Evolutionary conservation across 129 eudicot species (phyloP).

Genomic region (Helianthus tuberosus): DNA sequence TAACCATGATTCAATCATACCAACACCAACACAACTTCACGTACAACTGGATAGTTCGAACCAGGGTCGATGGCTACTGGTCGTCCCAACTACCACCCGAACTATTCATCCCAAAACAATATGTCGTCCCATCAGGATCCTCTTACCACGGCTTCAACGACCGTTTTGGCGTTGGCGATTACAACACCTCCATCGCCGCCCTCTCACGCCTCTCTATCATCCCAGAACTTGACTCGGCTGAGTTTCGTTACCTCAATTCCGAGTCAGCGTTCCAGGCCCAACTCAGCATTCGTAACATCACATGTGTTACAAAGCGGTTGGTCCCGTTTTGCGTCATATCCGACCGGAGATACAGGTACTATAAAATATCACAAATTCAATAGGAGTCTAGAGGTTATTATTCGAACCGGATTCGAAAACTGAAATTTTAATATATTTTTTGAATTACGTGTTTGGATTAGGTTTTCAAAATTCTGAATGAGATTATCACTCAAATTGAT

Average conservation of each 20-base stretch:
- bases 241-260: constrained; percentile 55
- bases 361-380: neutral
- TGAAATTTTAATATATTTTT: too few species aligned
- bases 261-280: constrained; percentile 71
- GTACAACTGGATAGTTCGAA: neutral
- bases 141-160: neutral
- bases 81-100: neutral
- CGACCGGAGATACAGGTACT: neutral
- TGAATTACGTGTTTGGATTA: too few species aligned
- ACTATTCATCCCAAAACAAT: neutral
- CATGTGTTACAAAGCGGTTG: constrained; percentile 27
- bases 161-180: neutral
- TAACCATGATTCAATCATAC: constrained; percentile 5
- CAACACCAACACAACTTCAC: constrained; percentile 11
- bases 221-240: constrained; percentile 51
- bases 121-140: neutral
- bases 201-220: constrained; percentile 74
- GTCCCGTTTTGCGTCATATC: neutral
- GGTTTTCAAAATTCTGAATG: too few species aligned
- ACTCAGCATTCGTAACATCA: constrained; percentile 41
- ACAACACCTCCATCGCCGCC: constrained; percentile 46
- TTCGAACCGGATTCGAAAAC: too few species aligned
- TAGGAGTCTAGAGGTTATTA: too few species aligned
- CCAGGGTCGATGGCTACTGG: neutral
- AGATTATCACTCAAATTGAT: too few species aligned